Conservation (phyloP, 2,329 filamentous ascomycete species). For the Huntiella bhutanensis region DNA sequence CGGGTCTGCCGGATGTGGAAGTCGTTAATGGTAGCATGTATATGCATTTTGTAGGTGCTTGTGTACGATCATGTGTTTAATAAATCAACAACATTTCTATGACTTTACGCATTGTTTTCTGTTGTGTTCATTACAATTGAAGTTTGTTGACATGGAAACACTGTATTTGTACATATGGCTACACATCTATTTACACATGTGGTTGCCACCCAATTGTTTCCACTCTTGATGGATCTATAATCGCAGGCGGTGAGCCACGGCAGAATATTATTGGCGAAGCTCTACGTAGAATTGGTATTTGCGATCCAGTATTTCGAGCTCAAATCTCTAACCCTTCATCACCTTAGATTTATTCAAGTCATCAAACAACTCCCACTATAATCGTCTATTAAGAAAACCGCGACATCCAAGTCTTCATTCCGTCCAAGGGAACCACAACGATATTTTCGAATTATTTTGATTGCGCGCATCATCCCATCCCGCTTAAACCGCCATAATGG, state of each 20-base stretch:
- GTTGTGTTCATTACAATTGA: no score
- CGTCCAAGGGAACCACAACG: no score
- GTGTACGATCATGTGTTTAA: neutral
- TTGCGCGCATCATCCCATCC: neutral
- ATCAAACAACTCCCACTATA: neutral
- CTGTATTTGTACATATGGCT: no score
- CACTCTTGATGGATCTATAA: no score
- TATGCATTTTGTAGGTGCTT: neutral
- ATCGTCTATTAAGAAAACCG: neutral
- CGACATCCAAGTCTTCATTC: neutral
- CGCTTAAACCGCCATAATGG: slow-evolving; percentile 31
- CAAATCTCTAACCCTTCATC: no score
- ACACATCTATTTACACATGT: no score
- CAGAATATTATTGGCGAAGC: slow-evolving; percentile 1
- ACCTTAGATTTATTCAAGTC: neutral
- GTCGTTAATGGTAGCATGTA: slow-evolving; percentile 1
- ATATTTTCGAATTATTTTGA: neutral
- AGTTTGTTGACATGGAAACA: no score
- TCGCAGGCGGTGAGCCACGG: slow-evolving; percentile 7
- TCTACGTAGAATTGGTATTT: neutral
- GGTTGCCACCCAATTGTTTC: no score
- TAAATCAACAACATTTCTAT: no score
- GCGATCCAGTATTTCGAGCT: neutral
- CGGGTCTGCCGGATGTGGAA: slow-evolving; percentile 9
- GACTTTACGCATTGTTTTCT: no score